Evolutionary conservation across 495 filamentous ascomycete species (phyloP).

Genomic region (Penicillium odoratum): DNA sequence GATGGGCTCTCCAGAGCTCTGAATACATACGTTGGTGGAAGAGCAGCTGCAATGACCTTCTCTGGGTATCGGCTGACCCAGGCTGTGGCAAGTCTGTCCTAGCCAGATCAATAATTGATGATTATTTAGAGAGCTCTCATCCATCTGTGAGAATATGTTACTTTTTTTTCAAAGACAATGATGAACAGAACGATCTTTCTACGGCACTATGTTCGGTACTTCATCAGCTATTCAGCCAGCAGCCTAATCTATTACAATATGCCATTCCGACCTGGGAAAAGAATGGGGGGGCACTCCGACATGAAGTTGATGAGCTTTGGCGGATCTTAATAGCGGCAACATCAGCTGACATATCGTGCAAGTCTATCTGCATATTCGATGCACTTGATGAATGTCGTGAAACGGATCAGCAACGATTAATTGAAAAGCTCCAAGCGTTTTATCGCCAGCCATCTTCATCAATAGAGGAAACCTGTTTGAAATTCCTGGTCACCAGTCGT

Average conservation of each 20-base stretch:
- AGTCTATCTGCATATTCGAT: constrained; percentile 40
- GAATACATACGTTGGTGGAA: constrained; percentile 33
- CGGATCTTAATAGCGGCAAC: constrained; percentile 25
- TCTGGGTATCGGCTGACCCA: constrained; percentile 47
- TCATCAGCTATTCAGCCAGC: constrained; percentile 39
- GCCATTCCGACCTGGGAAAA: constrained; percentile 26
- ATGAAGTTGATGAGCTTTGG: constrained; percentile 33
- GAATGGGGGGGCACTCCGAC: constrained; percentile 24
- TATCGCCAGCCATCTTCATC: neutral
- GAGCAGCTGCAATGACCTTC: constrained; percentile 28
- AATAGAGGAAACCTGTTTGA: constrained; percentile 22
- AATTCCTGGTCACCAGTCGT: constrained; percentile 47
- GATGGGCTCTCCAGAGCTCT: constrained; percentile 29
- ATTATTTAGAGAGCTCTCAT: constrained; percentile 12
- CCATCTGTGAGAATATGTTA: constrained; percentile 33
- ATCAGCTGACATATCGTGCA: constrained; percentile 16
- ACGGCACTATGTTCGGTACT: constrained; percentile 39
- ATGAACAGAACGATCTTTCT: constrained; percentile 32
- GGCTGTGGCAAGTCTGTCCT: constrained; percentile 50
- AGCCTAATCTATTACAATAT: constrained; percentile 27
- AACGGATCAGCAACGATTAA: constrained; percentile 19
- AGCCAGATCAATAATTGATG: constrained; percentile 33
- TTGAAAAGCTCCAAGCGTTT: constrained; percentile 22
- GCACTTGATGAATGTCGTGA: constrained; percentile 42
- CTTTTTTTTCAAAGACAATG: constrained; percentile 49